phyloP scores from a whole-genome alignment of 1,284 basidiomycete genomes.

The Sporisorium graminicola region DNA sequence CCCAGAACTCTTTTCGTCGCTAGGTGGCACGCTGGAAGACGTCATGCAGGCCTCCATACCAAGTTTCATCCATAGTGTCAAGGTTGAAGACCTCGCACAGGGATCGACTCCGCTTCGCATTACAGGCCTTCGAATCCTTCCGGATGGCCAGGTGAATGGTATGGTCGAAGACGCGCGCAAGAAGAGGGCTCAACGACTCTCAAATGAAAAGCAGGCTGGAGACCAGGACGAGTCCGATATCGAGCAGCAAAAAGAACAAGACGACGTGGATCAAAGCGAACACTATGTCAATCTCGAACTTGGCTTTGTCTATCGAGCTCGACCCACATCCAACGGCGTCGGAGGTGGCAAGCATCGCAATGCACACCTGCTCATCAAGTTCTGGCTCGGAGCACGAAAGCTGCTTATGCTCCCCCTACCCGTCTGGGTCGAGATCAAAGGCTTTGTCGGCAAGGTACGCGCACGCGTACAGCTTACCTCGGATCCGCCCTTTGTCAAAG shows the following conservation, averaged over 20 bases:
- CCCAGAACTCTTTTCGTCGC: conserved; percentile 37
- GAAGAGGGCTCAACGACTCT: background rate
- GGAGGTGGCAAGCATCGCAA: conserved; percentile 45
- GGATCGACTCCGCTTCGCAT: conserved; percentile 52
- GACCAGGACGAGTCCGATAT: background rate
- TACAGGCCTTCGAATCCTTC: conserved; percentile 44
- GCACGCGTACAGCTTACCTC: conserved; percentile 49
- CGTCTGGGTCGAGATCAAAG: conserved; percentile 59
- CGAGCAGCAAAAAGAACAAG: background rate
- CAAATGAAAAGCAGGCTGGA: background rate
- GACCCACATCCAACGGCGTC: conserved; percentile 28
- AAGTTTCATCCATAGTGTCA: conserved; percentile 52
- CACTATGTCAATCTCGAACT: conserved; percentile 56
- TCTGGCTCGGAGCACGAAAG: conserved; percentile 52
- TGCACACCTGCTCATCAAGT: conserved; percentile 53
- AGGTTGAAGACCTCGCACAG: conserved; percentile 54
- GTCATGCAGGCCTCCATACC: conserved; percentile 58
- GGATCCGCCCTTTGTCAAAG: conserved; percentile 56
- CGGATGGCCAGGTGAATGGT: conserved; percentile 16
- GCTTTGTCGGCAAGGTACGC: conserved; percentile 48
- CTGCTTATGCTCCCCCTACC: conserved; percentile 45
- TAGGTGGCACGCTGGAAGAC: conserved; percentile 54
- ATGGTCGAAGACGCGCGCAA: conserved; percentile 11
- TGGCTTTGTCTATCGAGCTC: conserved; percentile 47
- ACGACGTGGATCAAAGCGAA: conserved; percentile 26